Conservation (phyloP, 176 grass and related monocot genomes). For the Oryza longistaminata region DNA sequence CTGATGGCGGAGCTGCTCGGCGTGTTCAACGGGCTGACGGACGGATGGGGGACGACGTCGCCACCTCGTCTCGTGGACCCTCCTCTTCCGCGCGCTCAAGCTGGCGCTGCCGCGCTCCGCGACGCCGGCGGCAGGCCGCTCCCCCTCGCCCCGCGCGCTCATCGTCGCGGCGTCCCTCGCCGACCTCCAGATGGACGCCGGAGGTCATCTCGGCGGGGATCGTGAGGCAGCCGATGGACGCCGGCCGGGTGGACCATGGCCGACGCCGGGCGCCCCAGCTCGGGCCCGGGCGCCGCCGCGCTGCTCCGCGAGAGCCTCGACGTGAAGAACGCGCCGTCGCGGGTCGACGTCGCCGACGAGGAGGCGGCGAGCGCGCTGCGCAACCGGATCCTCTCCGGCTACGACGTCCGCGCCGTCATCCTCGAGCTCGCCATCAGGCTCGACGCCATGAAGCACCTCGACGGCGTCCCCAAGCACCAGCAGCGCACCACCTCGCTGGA, state of each 20-base stretch:
- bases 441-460: constrained; percentile 79
- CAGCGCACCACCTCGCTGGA: constrained; percentile 75
- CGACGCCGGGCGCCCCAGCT: constrained; percentile 68
- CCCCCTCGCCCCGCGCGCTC: constrained; percentile 52
- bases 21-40: constrained; percentile 76
- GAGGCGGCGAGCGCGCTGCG: constrained; percentile 63
- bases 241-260: constrained; percentile 60
- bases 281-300: constrained; percentile 50
- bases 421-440: constrained; percentile 75
- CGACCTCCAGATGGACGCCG: constrained; percentile 98
- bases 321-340: constrained; percentile 67
- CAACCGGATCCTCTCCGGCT: constrained; percentile 69
- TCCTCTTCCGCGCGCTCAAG: constrained; percentile 82
- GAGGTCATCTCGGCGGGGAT: constrained; percentile 92
- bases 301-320: constrained; percentile 76
- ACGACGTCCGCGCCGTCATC: constrained; percentile 87
- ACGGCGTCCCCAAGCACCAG: constrained; percentile 68
- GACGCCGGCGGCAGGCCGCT: constrained; percentile 48
- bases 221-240: constrained; percentile 73
- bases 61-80: constrained; percentile 74
- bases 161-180: constrained; percentile 70
- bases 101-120: constrained; percentile 71
- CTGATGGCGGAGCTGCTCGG: constrained; percentile 87
- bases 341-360: constrained; percentile 68
- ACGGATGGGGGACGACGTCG: constrained; percentile 71